A percentile compares a stretch with the other conserved stretches of the same genome.
Conservation (phyloP, 345 rosid genomes). For the Pugionium cornutum region DNA sequence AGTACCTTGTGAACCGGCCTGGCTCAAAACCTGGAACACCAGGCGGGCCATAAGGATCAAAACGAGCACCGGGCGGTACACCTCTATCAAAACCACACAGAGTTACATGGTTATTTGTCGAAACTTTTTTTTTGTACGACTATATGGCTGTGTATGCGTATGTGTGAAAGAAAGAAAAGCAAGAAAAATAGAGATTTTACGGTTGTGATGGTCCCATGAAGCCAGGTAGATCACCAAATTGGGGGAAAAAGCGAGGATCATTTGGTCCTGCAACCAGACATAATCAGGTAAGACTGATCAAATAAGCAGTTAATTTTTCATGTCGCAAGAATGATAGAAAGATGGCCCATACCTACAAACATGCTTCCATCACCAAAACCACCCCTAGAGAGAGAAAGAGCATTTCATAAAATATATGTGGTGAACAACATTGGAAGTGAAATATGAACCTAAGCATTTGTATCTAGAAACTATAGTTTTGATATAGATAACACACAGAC, state of each 20-base stretch:
- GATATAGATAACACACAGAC: conserved; percentile 35
- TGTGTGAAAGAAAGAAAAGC: conserved; percentile 2
- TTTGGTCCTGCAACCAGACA: conserved; percentile 64
- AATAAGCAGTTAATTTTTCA: conserved; percentile 1
- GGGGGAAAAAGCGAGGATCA: conserved; percentile 66
- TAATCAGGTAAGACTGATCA: conserved; percentile 7
- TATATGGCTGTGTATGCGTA: neutral
- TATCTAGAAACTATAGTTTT: neutral
- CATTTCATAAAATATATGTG: neutral
- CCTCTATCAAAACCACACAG: conserved; percentile 49
- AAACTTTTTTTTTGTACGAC: conserved; percentile 4
- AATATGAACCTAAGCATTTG: neutral
- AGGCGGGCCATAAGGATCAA: conserved; percentile 92
- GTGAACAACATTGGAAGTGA: conserved; percentile 13
- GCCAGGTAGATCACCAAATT: conserved; percentile 44
- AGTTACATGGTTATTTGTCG: neutral
- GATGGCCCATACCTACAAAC: conserved; percentile 62
- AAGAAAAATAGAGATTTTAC: conserved; percentile 45
- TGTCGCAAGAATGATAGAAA: neutral
- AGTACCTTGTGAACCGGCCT: conserved; percentile 65
- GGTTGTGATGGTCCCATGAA: conserved; percentile 52
- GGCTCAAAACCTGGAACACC: conserved; percentile 86
- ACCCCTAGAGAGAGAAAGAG: conserved; percentile 47
- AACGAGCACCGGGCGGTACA: conserved; percentile 89
- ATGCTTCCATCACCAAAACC: conserved; percentile 61